Evolutionary conservation across 2,329 filamentous ascomycete species (phyloP), one percentile per base, ranked within the genome.

Genomic region (Aspergillus versicolor): DNA sequence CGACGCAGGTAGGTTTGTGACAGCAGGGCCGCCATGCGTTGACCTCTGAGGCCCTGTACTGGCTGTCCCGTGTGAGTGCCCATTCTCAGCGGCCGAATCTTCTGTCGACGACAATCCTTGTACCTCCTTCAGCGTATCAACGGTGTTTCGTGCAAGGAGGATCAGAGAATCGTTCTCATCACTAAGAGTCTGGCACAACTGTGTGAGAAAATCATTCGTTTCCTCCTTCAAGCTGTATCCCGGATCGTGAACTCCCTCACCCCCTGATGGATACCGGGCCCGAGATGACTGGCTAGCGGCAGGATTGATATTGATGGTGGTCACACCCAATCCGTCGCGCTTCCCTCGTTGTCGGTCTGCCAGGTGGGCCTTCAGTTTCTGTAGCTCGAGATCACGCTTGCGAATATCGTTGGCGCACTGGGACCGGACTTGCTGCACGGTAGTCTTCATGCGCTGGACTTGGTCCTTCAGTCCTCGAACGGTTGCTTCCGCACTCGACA

Each of bases 101-200:
- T 66, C 66, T 4, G 50, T 47, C 17, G 69, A 64, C 2, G 68
- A 60, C 56, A 86, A 68, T 1, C 84, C 84, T 57, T 86, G 83
- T 34, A 87, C 65, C 19, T 77, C 74, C 61, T 86, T 86, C 57
- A 97, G 76, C 0, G 86, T 90, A 2, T 84, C 78, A 56, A 93
- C 83, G 0, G 91, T 90, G 50, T 84, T 85, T 52, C 86, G 81
- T 50, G 96, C 82, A 30, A 97, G 79, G 1, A 79, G 80, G 38
- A 95, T 85, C 12, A 97, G 76, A 5, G 84, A 83, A 69, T 97
- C 92, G 67, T 99, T 99, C 73, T 99, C 94, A 63, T 96, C 91
- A 68, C 91, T 94, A 57, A 97, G 77, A 40, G 85, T 86, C 70
- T 90, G 89, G 30, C 91, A 92, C 57, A 96, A 78, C 67, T 90